Base-by-base conservation (phyloP, 495 filamentous ascomycete species). In the Tetracladium marchalianum region DNA sequence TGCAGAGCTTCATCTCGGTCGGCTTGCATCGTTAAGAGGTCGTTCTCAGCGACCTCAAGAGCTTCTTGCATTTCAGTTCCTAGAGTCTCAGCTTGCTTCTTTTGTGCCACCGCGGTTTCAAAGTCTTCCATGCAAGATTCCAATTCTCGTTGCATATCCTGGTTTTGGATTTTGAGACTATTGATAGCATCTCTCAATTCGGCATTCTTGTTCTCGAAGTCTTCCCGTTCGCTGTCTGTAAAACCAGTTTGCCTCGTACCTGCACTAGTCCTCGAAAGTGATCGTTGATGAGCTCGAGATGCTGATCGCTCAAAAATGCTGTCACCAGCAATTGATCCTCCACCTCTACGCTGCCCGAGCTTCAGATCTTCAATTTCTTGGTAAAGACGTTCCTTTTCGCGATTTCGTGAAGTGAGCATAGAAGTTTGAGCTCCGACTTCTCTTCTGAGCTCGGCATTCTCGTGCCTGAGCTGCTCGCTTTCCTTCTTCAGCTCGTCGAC, bases 341-440 rank as follows among this genome's bases (percentile, higher is more conserved):
- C 81, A 18, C 74, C 76, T 39, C 83, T 77, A 11, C 87, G 80
- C 50, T 87, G 80, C 3, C 80, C 78, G 48, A 97, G 76, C 59
- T 97, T 98, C 40, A 97, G 73, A 44, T 95, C 88, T 65, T 98
- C 92, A 37, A 96, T 98, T 58, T 98, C 92, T 49, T 94, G 86
- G 58, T 96, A 93, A 12, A 98, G 71, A 4, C 89, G 82, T 54
- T 96, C 90, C 58, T 92, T 90, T 61, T 98, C 92, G 31, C 87
- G 79, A 55, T 97, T 95, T 6, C 92, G 76, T 31, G 92, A 95
- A 4, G 93, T 96, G 7, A 98, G 78, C 90, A 97, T 98, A 0
- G 89, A 95, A 0, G 89, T 93, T 62, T 98, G 92, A 10, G 93
- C 92, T 47, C 88, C 86, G 22, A 97, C 84, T 60, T 97, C 90